Percentiles rank a stretch among this genome's conserved stretches.
Evolutionary conservation across 1,284 basidiomycete species (phyloP).

Genomic region (Porodaedalea pini): DNA sequence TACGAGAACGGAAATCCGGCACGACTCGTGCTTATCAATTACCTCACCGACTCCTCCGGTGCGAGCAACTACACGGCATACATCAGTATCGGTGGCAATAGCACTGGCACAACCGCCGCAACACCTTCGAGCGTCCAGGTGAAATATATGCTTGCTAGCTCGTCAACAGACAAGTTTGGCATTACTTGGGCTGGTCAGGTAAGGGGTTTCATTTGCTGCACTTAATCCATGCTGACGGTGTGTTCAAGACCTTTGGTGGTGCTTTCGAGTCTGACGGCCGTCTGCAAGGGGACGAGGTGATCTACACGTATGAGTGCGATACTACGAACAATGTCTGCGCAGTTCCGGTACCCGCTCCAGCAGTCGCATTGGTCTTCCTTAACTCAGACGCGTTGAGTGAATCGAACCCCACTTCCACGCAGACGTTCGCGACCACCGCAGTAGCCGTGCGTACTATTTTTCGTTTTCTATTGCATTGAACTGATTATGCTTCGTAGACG

Average conservation of each 20-base stretch:
- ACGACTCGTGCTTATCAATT: conserved; percentile 31
- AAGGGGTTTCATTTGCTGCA: not conserved
- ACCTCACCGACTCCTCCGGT: conserved; percentile 26
- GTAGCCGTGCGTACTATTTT: conserved; percentile 11
- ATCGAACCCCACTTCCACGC: conserved; percentile 35
- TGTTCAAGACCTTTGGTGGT: conserved; percentile 37
- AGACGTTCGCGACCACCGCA: conserved; percentile 56
- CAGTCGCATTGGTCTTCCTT: conserved; percentile 71
- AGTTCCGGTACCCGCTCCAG: conserved; percentile 66
- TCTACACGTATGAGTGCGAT: conserved; percentile 54
- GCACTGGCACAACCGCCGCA: conserved; percentile 19
- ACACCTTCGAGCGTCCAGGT: conserved; percentile 23
- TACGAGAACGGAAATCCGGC: conserved; percentile 28
- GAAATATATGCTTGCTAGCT: conserved; percentile 24
- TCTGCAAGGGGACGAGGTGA: conserved; percentile 45
- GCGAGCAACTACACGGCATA: conserved; percentile 27
- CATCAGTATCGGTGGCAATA: conserved; percentile 25
- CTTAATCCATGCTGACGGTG: not conserved
- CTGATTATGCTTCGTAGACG: conserved; percentile 37
- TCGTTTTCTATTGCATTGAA: not conserved
- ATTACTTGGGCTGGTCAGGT: conserved; percentile 40
- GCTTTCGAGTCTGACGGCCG: conserved; percentile 50
- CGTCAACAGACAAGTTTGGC: conserved; percentile 37
- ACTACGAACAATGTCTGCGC: conserved; percentile 47
- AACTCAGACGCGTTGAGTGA: conserved; percentile 41